Evolutionary conservation across 306 rosid genomes (phyloP), one percentile per base, ranked within the genome.

Genomic region (Sicyos baderoa): DNA sequence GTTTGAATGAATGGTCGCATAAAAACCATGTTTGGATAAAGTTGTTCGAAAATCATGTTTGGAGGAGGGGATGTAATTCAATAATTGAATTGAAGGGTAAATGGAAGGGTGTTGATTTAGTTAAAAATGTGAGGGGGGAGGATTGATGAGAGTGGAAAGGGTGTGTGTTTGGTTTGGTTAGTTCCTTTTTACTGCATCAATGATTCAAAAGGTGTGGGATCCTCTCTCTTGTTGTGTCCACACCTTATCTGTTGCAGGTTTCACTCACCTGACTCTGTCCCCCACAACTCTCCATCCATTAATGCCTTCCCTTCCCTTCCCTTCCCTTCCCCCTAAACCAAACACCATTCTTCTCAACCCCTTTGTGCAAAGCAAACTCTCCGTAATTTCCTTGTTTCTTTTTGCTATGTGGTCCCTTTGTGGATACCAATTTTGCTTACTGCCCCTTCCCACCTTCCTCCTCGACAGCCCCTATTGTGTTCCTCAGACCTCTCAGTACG

Each of bases 241-340:
- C 69, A 40, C 69, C 69, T 62, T 62, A 40, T 62, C 69, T 7
- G 2, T 40, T 62, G 27, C 69, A 40, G 51, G 29, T 18, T 40
- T 62, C 23, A 6, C 69, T 62, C 69, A 62, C 69, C 69, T 62
- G 69, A 42, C 69, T 62, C 69, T 18, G 69, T 10, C 69, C 69
- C 69, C 51, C 51, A 40, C 52, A 37, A 48, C 65, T 29, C 44
- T 37, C 44, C 44, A 6, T 60, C 25, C 68, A 61, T 61, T 61
- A 61, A 61, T 58, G 65, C 45, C 45, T 40, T 40, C 11, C 45
- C 45, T 40, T 40, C 0, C 45, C 45, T 40, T 35, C 4, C 0
- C 45, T 12, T 40, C 6, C 4, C n/a, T 58, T 58, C 45, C 45
- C 21, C 65, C 45, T 58, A 27, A 58, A 37, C 44, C 44, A 37